A percentile compares a stretch with the other conserved stretches of the same genome.
Conservation (phyloP, 441 rosid genomes). For the Viola pubescens region DNA sequence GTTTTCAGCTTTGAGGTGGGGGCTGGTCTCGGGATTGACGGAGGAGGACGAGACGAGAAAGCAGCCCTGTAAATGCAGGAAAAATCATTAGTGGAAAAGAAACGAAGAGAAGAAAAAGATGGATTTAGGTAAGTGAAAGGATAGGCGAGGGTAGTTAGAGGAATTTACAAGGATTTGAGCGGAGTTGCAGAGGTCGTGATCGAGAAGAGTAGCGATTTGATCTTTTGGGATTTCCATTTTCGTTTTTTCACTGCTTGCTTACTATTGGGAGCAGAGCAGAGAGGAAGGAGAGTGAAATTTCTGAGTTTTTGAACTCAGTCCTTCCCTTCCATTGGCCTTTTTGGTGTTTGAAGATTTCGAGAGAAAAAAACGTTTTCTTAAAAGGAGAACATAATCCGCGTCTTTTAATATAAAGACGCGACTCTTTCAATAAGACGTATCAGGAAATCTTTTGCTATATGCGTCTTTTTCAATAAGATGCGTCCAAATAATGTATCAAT, state of each 20-base stretch:
- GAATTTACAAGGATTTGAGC: slow-evolving; percentile 77
- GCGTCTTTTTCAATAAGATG: too few species aligned
- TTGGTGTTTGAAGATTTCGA: too few species aligned
- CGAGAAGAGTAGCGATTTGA: slow-evolving; percentile 67
- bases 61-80: slow-evolving; percentile 43
- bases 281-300: not conserved
- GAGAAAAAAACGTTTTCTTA: too few species aligned
- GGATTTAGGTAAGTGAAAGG: not conserved
- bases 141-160: not conserved
- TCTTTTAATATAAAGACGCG: too few species aligned
- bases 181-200: slow-evolving; percentile 58
- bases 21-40: slow-evolving; percentile 56
- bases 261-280: not conserved
- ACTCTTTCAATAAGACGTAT: too few species aligned
- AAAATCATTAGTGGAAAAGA: not conserved
- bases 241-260: not conserved
- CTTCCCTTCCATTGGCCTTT: too few species aligned
- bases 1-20: slow-evolving; percentile 86
- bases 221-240: slow-evolving; percentile 81
- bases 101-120: not conserved
- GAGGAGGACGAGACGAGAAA: slow-evolving; percentile 81
- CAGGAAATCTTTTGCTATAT: too few species aligned
- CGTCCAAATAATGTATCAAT: too few species aligned
- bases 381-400: too few species aligned
- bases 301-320: too few species aligned